These are phyloP conservation scores for Pseudogymnoascus sp. DNA, from an alignment of 2,329 filamentous ascomycete genomes.

Conservation along the genomic window DNA sequence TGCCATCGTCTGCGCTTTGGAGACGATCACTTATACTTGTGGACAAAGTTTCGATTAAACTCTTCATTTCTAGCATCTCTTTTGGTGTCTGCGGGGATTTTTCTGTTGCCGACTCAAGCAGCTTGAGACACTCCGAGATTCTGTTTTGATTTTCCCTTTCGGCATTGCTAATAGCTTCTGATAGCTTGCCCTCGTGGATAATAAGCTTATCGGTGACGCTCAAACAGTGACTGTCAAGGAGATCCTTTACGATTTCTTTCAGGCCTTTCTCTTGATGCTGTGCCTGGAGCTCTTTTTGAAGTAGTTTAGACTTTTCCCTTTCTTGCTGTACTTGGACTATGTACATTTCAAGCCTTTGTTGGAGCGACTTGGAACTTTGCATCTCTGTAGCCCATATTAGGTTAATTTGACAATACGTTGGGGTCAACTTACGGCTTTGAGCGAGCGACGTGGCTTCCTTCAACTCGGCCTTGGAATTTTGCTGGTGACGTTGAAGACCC, in stretches of 20 bases:
- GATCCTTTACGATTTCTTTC: neutral
- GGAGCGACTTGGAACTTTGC: neutral
- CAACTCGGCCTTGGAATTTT: neutral
- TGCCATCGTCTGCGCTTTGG: neutral
- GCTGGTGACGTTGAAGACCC: neutral
- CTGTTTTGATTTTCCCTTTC: neutral
- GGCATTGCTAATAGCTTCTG: neutral
- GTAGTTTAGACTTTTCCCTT: neutral
- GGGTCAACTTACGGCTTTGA: neutral
- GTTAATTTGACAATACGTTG: too few relatives aligned
- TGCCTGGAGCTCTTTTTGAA: constrained; percentile 5
- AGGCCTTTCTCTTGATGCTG: neutral
- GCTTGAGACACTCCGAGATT: neutral
- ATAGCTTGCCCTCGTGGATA: neutral
- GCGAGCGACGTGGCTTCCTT: neutral
- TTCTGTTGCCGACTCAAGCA: neutral
- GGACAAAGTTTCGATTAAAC: neutral
- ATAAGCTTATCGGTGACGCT: neutral
- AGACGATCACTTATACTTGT: neutral
- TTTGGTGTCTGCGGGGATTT: neutral
- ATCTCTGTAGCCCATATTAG: neutral
- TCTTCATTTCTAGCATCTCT: neutral
- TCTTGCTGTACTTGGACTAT: neutral
- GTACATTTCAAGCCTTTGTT: neutral
- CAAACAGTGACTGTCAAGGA: neutral